Evolutionary conservation across 2,329 filamentous ascomycete genomes (phyloP).

Genomic region (Thielaviopsis populi): DNA sequence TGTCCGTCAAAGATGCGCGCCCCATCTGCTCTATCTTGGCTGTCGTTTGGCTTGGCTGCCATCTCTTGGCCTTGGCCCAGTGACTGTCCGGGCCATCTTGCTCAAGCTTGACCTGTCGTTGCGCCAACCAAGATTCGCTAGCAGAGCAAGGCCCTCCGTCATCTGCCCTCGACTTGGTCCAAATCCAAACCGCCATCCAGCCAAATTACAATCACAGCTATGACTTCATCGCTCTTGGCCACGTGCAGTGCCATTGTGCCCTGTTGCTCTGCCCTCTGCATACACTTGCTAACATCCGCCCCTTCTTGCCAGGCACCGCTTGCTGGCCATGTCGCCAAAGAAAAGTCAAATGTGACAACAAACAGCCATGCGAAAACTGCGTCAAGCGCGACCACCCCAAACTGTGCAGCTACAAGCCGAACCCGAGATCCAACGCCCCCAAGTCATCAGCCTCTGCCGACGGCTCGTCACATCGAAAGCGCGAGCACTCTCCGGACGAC

Average conservation of each 20-base stretch:
- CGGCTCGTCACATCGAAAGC: constrained; percentile 23
- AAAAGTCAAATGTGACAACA: constrained; percentile 56
- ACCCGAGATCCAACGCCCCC: constrained; percentile 25
- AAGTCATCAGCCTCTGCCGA: constrained; percentile 15
- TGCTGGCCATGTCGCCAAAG: constrained; percentile 54
- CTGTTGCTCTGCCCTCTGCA: neutral
- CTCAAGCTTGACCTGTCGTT: neutral
- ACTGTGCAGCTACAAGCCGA: constrained; percentile 53
- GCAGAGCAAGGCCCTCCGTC: neutral
- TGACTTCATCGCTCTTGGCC: neutral
- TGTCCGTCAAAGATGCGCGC: neutral
- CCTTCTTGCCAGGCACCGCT: constrained; percentile 34
- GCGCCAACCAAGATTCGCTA: neutral
- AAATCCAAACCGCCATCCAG: neutral
- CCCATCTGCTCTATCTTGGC: neutral
- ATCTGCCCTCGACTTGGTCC: neutral
- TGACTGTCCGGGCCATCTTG: neutral
- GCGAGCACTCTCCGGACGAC: constrained; percentile 30
- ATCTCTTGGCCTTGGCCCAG: neutral
- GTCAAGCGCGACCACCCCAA: constrained; percentile 49
- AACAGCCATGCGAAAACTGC: constrained; percentile 53
- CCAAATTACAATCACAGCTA: neutral
- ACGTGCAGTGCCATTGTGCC: neutral
- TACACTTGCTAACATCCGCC: neutral
- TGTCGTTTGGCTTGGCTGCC: neutral